phyloP scores from a whole-genome alignment of 805 yeast genomes.

The Kazachstania viticola region DNA sequence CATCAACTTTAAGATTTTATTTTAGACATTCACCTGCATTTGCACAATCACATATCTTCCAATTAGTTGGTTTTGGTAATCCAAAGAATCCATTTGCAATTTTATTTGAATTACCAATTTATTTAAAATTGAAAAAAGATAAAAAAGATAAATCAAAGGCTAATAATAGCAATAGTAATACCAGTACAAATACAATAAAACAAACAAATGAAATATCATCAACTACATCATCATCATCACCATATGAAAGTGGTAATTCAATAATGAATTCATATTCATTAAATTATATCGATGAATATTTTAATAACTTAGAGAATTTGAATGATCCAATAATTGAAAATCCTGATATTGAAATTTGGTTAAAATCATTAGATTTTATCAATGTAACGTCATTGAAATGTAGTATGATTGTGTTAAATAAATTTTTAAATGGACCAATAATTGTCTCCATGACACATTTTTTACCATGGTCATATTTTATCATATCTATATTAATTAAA shows the following conservation, averaged over 20 bases:
- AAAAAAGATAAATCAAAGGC: constrained; percentile 50
- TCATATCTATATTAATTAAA: constrained; percentile 52
- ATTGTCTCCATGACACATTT: constrained; percentile 61
- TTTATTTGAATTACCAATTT: constrained; percentile 60
- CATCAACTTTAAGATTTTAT: constrained; percentile 45
- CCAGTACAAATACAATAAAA: neutral
- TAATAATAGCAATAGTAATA: constrained; percentile 7
- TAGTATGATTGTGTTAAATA: constrained; percentile 54
- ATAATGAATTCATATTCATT: neutral
- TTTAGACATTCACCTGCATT: constrained; percentile 65
- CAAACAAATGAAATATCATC: neutral
- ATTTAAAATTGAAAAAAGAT: constrained; percentile 57
- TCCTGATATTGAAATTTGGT: constrained; percentile 35
- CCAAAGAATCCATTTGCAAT: constrained; percentile 66
- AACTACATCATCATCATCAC: neutral
- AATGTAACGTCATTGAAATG: constrained; percentile 58
- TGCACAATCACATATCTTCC: constrained; percentile 66
- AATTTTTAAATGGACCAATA: constrained; percentile 57
- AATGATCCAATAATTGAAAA: constrained; percentile 13
- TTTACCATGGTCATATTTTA: constrained; percentile 66
- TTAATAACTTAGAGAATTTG: constrained; percentile 21
- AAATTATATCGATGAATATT: constrained; percentile 3
- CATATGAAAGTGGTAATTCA: neutral
- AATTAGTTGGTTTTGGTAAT: constrained; percentile 69
- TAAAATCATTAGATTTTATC: constrained; percentile 39